phyloP scores from a whole-genome alignment of 495 filamentous ascomycete species.

The Aspergillus affinis region DNA sequence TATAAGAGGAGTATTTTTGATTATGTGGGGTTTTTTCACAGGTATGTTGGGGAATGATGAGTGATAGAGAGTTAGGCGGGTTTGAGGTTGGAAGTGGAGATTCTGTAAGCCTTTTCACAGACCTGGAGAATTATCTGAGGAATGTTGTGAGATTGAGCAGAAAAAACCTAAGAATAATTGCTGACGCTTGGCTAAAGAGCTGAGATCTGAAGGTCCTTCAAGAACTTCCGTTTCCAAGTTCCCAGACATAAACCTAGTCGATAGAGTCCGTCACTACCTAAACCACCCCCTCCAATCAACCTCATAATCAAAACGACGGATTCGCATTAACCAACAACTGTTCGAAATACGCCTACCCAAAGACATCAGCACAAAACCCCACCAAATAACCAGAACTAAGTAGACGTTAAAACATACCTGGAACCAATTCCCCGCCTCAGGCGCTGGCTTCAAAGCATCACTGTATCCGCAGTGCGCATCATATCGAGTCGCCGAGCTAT shows the following conservation, averaged over 20 bases:
- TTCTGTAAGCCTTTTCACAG: too few relatives aligned
- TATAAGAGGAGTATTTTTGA: conserved; percentile 53
- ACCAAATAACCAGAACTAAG: too few relatives aligned
- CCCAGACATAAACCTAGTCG: too few relatives aligned
- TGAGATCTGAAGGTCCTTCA: too few relatives aligned
- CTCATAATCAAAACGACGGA: conserved; percentile 9
- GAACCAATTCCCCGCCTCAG: conserved; percentile 61
- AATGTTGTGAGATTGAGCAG: too few relatives aligned
- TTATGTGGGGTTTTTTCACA: conserved; percentile 37
- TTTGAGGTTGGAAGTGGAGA: too few relatives aligned
- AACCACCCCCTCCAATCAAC: background rate
- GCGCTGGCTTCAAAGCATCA: conserved; percentile 61
- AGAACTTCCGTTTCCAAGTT: too few relatives aligned
- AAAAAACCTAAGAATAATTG: too few relatives aligned
- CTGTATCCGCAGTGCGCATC: conserved; percentile 69
- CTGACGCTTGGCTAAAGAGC: too few relatives aligned
- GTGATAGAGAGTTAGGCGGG: background rate
- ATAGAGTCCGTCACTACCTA: background rate
- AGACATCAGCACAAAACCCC: background rate
- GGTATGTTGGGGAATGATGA: background rate
- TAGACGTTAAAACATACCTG: conserved; percentile 9
- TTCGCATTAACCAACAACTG: conserved; percentile 15
- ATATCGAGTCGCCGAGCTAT: conserved; percentile 61
- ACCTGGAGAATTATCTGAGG: too few relatives aligned
- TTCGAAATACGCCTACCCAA: conserved; percentile 10